A percentile compares a stretch with the other conserved stretches of the same genome.
Evolutionary conservation across 768 basidiomycete genomes (phyloP).

Genomic region (Austroboletus festivus): DNA sequence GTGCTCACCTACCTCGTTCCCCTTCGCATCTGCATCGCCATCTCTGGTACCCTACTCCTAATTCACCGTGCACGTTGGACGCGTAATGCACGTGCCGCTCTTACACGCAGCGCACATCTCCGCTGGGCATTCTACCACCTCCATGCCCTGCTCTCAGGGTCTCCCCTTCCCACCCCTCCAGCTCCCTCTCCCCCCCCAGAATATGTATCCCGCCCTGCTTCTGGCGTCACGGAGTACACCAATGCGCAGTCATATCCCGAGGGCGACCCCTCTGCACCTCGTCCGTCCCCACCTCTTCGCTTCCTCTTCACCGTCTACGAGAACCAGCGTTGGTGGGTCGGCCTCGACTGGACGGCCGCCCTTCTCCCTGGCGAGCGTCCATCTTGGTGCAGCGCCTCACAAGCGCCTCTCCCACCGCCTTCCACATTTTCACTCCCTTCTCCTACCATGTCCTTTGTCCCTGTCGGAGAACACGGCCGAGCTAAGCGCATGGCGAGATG

Average conservation of each 20-base stretch:
- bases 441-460: constrained; percentile 54
- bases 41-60: constrained; percentile 56
- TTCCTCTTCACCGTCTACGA: constrained; percentile 91
- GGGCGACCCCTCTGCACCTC: constrained; percentile 13
- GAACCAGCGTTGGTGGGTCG: constrained; percentile 98
- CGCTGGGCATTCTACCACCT: constrained; percentile 58
- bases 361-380: constrained; percentile 87
- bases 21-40: constrained; percentile 56
- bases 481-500: constrained; percentile 77
- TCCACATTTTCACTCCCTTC: constrained; percentile 66
- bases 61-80: constrained; percentile 71
- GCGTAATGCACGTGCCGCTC: constrained; percentile 45
- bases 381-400: constrained; percentile 68
- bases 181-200: constrained; percentile 32
- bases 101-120: constrained; percentile 66
- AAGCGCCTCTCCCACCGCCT: constrained; percentile 66
- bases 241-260: constrained; percentile 13
- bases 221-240: constrained; percentile 18
- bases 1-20: constrained; percentile 60
- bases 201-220: constrained; percentile 25
- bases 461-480: constrained; percentile 44
- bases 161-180: constrained; percentile 43
- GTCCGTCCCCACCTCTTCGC: constrained; percentile 41
- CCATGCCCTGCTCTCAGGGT: constrained; percentile 52
- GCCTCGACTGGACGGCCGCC: constrained; percentile 92